Evolutionary conservation across 257 asterid genomes (phyloP), one percentile per base, ranked within the genome.

Genomic region (Lycium ferocissimum): DNA sequence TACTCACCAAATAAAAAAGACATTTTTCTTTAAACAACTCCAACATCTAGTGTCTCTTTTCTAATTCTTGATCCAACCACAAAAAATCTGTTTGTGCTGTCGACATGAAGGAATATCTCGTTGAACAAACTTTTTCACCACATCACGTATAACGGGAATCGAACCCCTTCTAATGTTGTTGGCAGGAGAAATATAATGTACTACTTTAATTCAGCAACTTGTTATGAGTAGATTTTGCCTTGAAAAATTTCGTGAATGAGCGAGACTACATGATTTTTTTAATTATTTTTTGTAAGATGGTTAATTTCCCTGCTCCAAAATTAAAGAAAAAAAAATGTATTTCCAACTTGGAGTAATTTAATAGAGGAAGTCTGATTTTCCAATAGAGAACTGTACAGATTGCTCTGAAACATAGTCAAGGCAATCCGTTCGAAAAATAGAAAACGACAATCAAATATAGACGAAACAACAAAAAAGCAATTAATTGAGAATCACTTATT

Each of bases 381-480:
- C 54, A 38, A 70, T 15, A 70, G 33, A 35, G 2, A 33, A 35
- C 45, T 37, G 2, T 20, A 0, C 20, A 12, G 45, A 75, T 75
- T 75, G 56, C 14, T 76, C 4, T 53, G 22, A 13, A 22, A 53
- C 63, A 76, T 76, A 51, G 47, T 76, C 82, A 47, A 76, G 82
- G 82, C 47, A 76, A 22, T 76, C 20, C 65, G 14, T 76, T 76
- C 22, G n/a, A 26, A 51, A 47, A 76, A 76, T 51, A 22, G 47
- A 20, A 76, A 14, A 51, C 22, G 7, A 51, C 82, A 76, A 51
- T 76, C 65, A 51, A 22, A 49, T 75, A 2, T 20, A 47, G 61
- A 47, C 81, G 10, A 75, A 75, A 18, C 80, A 49, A 75, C 81
- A 76, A 75, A 51, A 72, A 76, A 13, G 33, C 14, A 51, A 76